Base-by-base conservation (phyloP, 176 grass and related monocot genomes). In the Triticum turgidum region DNA sequence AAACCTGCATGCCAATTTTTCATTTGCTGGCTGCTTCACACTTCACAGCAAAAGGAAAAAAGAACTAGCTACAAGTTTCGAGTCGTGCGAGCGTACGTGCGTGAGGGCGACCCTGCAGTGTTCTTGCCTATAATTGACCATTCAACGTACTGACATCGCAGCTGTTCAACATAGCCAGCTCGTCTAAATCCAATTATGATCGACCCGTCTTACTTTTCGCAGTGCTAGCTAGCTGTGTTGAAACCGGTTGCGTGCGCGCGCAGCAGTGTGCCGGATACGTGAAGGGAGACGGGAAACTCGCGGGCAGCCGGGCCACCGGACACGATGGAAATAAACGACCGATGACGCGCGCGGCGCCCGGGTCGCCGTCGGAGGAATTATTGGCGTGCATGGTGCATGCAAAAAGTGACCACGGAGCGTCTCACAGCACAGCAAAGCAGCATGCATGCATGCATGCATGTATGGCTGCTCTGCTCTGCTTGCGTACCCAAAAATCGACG, bases 301-400 rank as follows among this genome's bases (percentile, higher is more conserved):
- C 21, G 30, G 9, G 18, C 66, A 69, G 17, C 7, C 45, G 18
- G 78, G 29, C 42, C 47, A 37, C 24, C 29, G 9, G 37, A 7
- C 22, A 3, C 18, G 38, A 65, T 18, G 81, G 29, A 69, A 64
- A 84, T 62, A 32, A 74, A 47, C 56, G 37, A 47, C 14, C 52
- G 13, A 32, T 64, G 88, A 89, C 79, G 78, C 52, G 52, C 52
- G 52, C 15, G 3, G 76, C n/a, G 71, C 7, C 12, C 10, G 61
- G 34, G 85, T 80, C 68, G 45, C 81, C 76, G 39, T 80, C 68
- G 5, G 62, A 38, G 83, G 65, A 17, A 87, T 84, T 39, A 87
- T 87, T 61, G 89, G 65, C 15, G 84, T 84, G 62, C 69, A 59
- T 59, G 54, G 63, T 59, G 82, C 69, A 33, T 41, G 63, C 65